These are phyloP conservation scores for Logfia minima DNA, from an alignment of 129 eudicot species.

Conservation along the genomic window DNA sequence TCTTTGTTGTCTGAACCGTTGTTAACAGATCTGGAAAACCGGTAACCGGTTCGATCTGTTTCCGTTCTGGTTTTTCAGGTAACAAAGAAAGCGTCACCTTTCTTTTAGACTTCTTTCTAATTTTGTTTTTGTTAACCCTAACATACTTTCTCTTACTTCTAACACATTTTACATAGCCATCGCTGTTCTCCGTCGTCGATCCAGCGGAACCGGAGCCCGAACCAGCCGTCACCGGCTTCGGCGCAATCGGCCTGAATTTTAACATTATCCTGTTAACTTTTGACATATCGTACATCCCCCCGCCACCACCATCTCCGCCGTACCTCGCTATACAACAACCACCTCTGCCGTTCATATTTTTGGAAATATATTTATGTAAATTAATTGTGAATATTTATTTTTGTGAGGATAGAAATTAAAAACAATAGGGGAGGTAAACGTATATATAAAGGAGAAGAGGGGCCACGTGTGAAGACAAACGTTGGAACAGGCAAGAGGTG, in stretches of 20 bases:
- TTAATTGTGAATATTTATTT: background rate
- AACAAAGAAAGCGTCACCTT: slow-evolving; percentile 63
- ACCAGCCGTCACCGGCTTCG: slow-evolving; percentile 58
- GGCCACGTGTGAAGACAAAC: slow-evolving; percentile 43
- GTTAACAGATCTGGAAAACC: slow-evolving; percentile 29
- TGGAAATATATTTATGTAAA: background rate
- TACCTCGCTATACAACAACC: slow-evolving; percentile 78
- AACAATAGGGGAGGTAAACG: background rate
- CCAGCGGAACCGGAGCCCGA: slow-evolving; percentile 41
- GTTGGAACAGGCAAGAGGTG: slow-evolving; percentile 28
- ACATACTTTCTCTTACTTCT: slow-evolving; percentile 60
- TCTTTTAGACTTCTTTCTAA: background rate
- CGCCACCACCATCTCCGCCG: slow-evolving; percentile 21
- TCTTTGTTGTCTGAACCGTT: background rate
- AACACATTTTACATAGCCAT: slow-evolving; percentile 29
- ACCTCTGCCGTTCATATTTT: slow-evolving; percentile 46
- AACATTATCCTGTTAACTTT: slow-evolving; percentile 72
- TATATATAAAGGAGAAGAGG: slow-evolving; percentile 31
- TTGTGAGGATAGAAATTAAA: background rate
- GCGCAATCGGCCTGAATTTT: slow-evolving; percentile 79
- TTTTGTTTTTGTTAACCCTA: slow-evolving; percentile 26
- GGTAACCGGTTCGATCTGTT: slow-evolving; percentile 12
- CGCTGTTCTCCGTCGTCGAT: slow-evolving; percentile 34
- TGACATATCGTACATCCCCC: slow-evolving; percentile 42
- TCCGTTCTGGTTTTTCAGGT: slow-evolving; percentile 69